A percentile compares a stretch with the other conserved stretches of the same genome.
phyloP scores from a whole-genome alignment of 768 basidiomycete genomes.

The Hypsizygus marmoreus region DNA sequence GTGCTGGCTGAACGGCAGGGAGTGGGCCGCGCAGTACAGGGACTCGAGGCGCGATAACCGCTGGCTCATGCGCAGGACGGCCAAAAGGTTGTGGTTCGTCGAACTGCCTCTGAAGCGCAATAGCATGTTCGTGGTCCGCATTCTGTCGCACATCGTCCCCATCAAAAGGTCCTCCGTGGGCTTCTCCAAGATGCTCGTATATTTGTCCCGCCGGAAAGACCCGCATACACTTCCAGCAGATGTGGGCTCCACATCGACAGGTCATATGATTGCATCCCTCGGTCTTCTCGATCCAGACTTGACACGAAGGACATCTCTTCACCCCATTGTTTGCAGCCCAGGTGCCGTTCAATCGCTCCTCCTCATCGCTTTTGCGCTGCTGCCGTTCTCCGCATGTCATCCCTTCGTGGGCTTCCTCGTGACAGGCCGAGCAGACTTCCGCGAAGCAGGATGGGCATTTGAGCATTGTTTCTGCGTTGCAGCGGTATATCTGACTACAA shows the following conservation, averaged over 20 bases:
- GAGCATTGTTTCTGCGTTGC: constrained; percentile 27
- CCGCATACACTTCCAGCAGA: constrained; percentile 57
- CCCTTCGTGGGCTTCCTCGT: constrained; percentile 51
- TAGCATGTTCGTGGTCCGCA: constrained; percentile 7
- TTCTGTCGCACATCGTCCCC: constrained; percentile 11
- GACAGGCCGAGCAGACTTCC: constrained; percentile 49
- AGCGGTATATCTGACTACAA: constrained; percentile 66
- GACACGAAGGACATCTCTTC: constrained; percentile 51
- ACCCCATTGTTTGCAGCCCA: constrained; percentile 40
- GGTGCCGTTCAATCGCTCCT: constrained; percentile 41
- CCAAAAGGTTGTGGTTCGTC: not conserved
- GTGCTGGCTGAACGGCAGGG: not conserved
- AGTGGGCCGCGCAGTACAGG: not conserved
- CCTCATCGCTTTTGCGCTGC: constrained; percentile 36
- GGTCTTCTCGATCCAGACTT: constrained; percentile 46
- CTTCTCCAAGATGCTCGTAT: constrained; percentile 11
- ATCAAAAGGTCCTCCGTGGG: constrained; percentile 18
- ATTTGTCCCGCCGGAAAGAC: constrained; percentile 30
- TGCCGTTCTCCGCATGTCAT: constrained; percentile 47
- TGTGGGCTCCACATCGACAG: constrained; percentile 52
- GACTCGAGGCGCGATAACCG: not conserved
- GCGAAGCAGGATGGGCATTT: constrained; percentile 57
- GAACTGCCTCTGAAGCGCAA: constrained; percentile 8
- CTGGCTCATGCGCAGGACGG: not conserved
- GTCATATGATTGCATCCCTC: constrained; percentile 59